Percentiles rank a stretch among this genome's conserved stretches.
Evolutionary conservation across 2,329 filamentous ascomycete species (phyloP).

Genomic region (Aaosphaeria arxii): DNA sequence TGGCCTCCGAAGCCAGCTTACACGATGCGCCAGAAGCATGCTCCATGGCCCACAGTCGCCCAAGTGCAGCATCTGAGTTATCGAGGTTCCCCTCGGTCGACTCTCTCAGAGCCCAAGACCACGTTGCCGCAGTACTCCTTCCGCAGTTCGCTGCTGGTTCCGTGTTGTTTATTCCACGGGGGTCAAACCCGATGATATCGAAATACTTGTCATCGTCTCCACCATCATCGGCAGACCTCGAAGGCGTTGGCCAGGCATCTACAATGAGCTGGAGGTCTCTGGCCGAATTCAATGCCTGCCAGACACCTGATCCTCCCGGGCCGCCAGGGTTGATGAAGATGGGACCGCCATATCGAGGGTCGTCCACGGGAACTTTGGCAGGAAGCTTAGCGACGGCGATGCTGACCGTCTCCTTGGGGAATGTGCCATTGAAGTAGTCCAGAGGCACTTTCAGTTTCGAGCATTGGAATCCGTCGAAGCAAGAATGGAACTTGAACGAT

Average conservation of each 20-base stretch:
- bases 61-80: constrained; percentile 42
- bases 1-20: constrained; percentile 16
- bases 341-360: constrained; percentile 40
- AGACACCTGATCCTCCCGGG: constrained; percentile 41
- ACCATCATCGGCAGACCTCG: constrained; percentile 1
- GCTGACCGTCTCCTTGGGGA: constrained; percentile 23
- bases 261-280: constrained; percentile 24
- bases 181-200: constrained; percentile 47
- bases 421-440: constrained; percentile 37
- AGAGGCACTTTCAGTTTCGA: constrained; percentile 34
- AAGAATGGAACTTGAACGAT: constrained; percentile 27
- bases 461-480: constrained; percentile 30
- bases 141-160: constrained; percentile 36
- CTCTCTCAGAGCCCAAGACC: constrained; percentile 37
- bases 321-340: constrained; percentile 45
- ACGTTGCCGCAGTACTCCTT: constrained; percentile 21
- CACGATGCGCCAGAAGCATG: constrained; percentile 34
- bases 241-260: constrained; percentile 14
- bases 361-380: constrained; percentile 31
- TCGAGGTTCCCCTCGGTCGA: constrained; percentile 37
- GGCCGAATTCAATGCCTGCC: constrained; percentile 23
- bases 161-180: constrained; percentile 39
- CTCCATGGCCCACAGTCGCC: constrained; percentile 41
- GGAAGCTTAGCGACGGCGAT: constrained; percentile 31
- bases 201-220: constrained; percentile 33